A percentile compares a stretch with the other conserved stretches of the same genome.
These are phyloP conservation scores for Colletotrichum sp. DNA, from an alignment of 2,329 filamentous ascomycete genomes.

Conservation along the genomic window DNA sequence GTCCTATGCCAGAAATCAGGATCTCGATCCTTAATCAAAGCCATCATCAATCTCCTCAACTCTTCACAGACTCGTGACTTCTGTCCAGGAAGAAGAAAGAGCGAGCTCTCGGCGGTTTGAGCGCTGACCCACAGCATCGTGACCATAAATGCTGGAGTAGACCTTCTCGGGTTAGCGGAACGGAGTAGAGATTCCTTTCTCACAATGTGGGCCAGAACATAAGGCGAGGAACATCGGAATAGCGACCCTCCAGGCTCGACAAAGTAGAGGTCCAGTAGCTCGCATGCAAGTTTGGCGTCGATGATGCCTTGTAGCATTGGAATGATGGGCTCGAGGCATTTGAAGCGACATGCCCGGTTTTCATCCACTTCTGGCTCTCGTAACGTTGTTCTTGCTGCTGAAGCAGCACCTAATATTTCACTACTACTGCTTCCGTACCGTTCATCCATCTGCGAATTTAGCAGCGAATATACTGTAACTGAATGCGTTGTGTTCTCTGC, in stretches of 20 bases:
- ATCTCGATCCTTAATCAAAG: background rate
- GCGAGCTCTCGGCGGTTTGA: constrained; percentile 49
- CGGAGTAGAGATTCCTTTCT: background rate
- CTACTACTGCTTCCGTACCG: background rate
- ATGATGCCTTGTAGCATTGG: constrained; percentile 43
- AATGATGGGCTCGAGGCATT: constrained; percentile 44
- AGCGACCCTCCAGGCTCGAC: constrained; percentile 47
- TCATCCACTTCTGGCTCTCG: background rate
- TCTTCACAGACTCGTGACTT: constrained; percentile 43
- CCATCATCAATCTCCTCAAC: background rate
- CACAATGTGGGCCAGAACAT: background rate
- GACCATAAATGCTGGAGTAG: constrained; percentile 45
- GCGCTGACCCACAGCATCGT: constrained; percentile 54
- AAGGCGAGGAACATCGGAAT: constrained; percentile 49
- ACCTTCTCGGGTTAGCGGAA: background rate
- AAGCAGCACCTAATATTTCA: background rate
- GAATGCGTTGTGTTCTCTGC: background rate
- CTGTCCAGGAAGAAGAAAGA: constrained; percentile 45
- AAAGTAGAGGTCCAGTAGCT: constrained; percentile 53
- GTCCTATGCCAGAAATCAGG: background rate
- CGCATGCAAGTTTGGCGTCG: constrained; percentile 45
- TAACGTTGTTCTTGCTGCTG: background rate
- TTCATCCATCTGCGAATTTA: background rate
- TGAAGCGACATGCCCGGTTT: background rate
- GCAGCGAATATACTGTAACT: background rate